A percentile compares a stretch with the other conserved stretches of the same genome.
These are phyloP conservation scores for Botrytis tulipae DNA, from an alignment of 2,329 filamentous ascomycete genomes.

Conservation along the genomic window DNA sequence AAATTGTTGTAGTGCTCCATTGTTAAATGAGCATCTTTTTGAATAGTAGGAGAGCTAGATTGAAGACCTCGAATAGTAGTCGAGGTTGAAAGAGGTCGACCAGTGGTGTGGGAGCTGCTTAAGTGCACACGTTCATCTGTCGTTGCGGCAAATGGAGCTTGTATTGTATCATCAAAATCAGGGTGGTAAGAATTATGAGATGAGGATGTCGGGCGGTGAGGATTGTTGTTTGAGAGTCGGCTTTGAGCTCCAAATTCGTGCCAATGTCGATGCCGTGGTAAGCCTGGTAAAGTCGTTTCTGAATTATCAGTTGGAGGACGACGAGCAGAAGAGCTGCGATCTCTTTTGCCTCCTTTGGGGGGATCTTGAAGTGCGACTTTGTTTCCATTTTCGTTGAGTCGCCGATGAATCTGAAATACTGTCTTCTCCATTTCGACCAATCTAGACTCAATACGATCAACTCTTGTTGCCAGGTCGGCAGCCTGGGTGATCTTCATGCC, in stretches of 20 bases:
- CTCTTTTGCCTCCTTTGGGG: conserved; percentile 25
- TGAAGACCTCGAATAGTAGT: conserved; percentile 36
- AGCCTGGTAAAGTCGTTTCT: conserved; percentile 32
- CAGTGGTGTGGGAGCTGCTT: conserved; percentile 21
- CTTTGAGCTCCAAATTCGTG: conserved; percentile 23
- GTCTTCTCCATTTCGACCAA: conserved; percentile 51
- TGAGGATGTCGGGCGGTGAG: conserved; percentile 32
- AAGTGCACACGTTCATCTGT: conserved; percentile 19
- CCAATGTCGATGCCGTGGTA: conserved; percentile 24
- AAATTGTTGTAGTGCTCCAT: conserved; percentile 52
- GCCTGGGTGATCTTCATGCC: conserved; percentile 59
- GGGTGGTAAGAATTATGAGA: conserved; percentile 32
- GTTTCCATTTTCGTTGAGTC: conserved; percentile 20
- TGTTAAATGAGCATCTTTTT: conserved; percentile 34
- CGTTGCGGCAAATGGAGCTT: conserved; percentile 19
- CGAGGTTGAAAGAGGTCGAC: conserved; percentile 37
- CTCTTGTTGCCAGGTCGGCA: conserved; percentile 52
- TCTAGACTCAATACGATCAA: conserved; percentile 51
- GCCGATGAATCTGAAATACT: conserved; percentile 24
- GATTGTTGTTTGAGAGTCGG: conserved; percentile 29
- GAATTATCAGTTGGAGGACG: conserved; percentile 31
- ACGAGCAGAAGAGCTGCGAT: conserved; percentile 26
- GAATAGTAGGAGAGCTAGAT: conserved; percentile 33
- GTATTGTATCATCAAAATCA: conserved; percentile 28
- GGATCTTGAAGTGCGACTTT: conserved; percentile 33